Base-by-base conservation (phyloP, 2,329 filamentous ascomycete species). In the Xylariaceae sp. region DNA sequence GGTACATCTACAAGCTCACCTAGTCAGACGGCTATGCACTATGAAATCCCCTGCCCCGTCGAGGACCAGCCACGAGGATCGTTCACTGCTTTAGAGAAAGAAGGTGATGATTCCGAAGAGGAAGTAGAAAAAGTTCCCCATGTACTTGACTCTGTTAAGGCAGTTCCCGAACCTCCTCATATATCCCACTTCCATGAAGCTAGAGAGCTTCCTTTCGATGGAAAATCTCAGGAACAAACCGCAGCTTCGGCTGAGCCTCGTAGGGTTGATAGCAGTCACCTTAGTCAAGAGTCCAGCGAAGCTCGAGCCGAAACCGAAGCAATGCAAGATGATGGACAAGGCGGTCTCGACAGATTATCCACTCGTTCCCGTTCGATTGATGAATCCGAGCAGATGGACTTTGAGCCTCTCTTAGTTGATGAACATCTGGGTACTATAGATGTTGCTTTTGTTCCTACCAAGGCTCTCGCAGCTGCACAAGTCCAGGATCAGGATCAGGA, bases 331-430 rank as follows among this genome's bases (percentile, higher is more conserved):
- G 9, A 4, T 26, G 21, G n/a, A 16, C 26, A 12, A 37, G 5
- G 36, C 12, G 41, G 23, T 2, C 12, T n/a, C 8, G 21, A 50
- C 11, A 47, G 56, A 46, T 21, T 40, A 6, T 23, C 41, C 43
- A 46, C 51, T 21, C 43, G 40, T 17, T 56, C 52, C 36, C 46
- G 33, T 14, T 53, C 58, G 17, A 36, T 45, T 31, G 44, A 47
- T 19, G 31, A 49, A 33, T 44, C 37, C 23, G 36, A 49, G 7
- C 37, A 36, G 6, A 21, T 19, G 29, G 37, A 23, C 16, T 50
- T 55, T 29, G 51, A 56, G 1, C 51, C 56, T 4, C 51, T 59
- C 12, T 37, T 59, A 23, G 34, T 51, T 46, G 56, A 59, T 11
- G 56, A 43, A 28, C 56, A 24, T 24, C 34, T 48, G 17, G 46